phyloP scores from a whole-genome alignment of 352 stramenopile genomes.

The Phytophthora meadii region DNA sequence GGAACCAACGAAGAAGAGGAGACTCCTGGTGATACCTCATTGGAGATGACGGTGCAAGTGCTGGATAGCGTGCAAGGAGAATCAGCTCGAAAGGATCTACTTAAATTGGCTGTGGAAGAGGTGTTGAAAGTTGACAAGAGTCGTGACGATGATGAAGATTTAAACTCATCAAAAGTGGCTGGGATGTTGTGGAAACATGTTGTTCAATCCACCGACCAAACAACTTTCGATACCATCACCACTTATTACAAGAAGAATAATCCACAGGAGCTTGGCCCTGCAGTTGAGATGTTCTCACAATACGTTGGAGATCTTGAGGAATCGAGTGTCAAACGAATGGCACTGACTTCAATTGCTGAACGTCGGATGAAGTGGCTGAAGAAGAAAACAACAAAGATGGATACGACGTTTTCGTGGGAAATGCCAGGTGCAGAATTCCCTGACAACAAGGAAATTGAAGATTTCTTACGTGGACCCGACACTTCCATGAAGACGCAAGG shows the following conservation, averaged over 20 bases:
- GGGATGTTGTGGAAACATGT: constrained; percentile 17
- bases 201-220: not conserved
- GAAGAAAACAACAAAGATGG: not conserved
- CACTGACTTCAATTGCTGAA: not conserved
- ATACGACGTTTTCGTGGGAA: constrained; percentile 3
- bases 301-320: not conserved
- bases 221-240: not conserved
- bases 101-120: constrained; percentile 5
- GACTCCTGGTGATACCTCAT: not conserved
- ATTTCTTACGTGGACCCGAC: not conserved
- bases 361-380: constrained; percentile 15
- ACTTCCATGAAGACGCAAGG: not conserved
- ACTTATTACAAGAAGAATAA: constrained; percentile 3
- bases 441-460: not conserved
- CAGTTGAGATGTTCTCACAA: constrained; percentile 8
- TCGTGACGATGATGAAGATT: not conserved
- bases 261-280: not conserved
- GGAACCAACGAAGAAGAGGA: not conserved
- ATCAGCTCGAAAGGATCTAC: not conserved
- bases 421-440: not conserved
- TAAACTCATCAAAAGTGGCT: not conserved
- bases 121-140: not conserved
- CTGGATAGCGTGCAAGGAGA: constrained; percentile 6
- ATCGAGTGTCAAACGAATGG: not conserved
- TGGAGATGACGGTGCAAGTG: constrained; percentile 21